Percentiles rank a stretch among this genome's conserved stretches.
These are phyloP conservation scores for Gastrolobium villosum DNA, from an alignment of 306 rosid species.

Conservation along the genomic window DNA sequence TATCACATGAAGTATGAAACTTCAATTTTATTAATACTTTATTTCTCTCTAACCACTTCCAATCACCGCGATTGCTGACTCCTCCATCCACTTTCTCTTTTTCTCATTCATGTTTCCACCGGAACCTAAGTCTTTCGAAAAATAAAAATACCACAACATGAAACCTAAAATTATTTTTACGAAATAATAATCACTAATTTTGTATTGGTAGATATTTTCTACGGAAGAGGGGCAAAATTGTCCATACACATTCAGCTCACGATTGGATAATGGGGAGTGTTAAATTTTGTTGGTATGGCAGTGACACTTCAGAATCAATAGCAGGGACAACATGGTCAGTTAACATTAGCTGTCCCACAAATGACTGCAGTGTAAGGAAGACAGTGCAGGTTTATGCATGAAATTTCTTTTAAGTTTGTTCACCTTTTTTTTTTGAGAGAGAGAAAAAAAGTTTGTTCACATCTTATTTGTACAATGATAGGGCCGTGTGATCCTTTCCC, in stretches of 20 bases:
- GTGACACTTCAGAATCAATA: conserved; percentile 30
- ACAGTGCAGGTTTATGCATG: conserved; percentile 29
- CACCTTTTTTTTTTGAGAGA: background rate
- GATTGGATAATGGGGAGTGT: conserved; percentile 25
- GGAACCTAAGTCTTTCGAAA: too few relatives aligned
- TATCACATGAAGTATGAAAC: too few relatives aligned
- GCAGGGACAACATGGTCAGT: conserved; percentile 48
- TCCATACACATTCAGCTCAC: background rate
- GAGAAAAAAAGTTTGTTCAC: conserved; percentile 4
- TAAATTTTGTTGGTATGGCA: conserved; percentile 40
- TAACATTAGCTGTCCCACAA: conserved; percentile 15
- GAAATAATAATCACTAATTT: background rate
- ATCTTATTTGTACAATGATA: conserved; percentile 36
- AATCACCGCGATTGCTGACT: too few relatives aligned
- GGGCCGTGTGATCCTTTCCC: conserved; percentile 29
- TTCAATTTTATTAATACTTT: too few relatives aligned
- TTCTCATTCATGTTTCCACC: too few relatives aligned
- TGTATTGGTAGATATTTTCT: background rate
- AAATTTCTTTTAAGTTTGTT: background rate
- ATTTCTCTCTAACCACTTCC: too few relatives aligned
- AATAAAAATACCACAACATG: too few relatives aligned
- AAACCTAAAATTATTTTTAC: too few relatives aligned
- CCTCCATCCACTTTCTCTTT: too few relatives aligned
- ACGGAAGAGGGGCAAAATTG: conserved; percentile 7
- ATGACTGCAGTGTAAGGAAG: conserved; percentile 40